Evolutionary conservation across 306 rosid species (phyloP), one percentile per base, ranked within the genome.

Genomic region (Alnus glutinosa): DNA sequence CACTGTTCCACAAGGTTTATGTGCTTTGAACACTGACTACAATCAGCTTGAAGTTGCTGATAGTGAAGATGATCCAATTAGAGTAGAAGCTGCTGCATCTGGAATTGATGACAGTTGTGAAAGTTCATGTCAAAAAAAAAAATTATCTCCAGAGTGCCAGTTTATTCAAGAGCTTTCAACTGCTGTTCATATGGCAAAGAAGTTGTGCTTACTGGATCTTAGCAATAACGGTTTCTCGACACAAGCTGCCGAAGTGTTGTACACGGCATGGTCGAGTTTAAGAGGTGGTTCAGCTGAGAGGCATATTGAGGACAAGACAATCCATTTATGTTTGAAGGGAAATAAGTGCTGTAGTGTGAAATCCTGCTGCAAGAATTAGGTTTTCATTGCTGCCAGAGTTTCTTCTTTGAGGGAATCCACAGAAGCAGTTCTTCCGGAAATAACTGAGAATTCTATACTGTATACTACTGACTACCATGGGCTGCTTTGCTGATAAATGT

Each of bases 291-390:
- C 92, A 75, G 86, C 91, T 46, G 83, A 81, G 76, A 86, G 83
- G 79, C 99, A 93, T 79, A 75, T 93, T 42, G 78, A 76, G 77
- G 82, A 84, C 75, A 73, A 46, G 37, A 87, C 79, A 70, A 83
- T 93, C 52, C 99, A 93, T 78, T 83, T 93, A 71, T 79, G 78
- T 28, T 86, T 88, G 13, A 81, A 79, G 84, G 98, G 92, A 61
- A 85, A 62, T 4, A 86, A 74, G 80, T 95, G 98, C 82, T 95
- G 98, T 80, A 55, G 82, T 55, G 83, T 86, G 55, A 90, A 89
- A 79, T 87, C 96, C 32, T 95, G 99, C 94, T 95, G 99, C 90
- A 93, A 76, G 82, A 82, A 78, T 77, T 89, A 88, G 79, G 75
- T 66, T 73, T 11, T 11, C 72, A 9, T 67, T 3, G 51, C 72